A percentile compares a stretch with the other conserved stretches of the same genome.
phyloP scores from a whole-genome alignment of 148 eudicot genomes.

The Arbutus unedo region DNA sequence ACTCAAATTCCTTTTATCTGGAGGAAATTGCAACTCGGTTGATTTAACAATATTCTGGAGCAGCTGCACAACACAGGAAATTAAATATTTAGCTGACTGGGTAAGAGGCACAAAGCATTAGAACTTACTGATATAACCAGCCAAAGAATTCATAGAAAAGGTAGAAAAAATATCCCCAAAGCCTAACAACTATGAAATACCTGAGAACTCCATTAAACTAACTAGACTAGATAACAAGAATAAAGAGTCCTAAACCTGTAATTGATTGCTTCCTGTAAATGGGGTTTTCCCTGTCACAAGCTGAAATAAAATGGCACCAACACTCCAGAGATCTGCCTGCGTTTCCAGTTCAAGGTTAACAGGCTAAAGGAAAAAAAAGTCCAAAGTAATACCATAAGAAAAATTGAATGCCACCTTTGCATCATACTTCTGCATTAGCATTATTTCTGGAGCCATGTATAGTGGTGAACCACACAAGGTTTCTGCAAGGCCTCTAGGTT shows the following conservation, averaged over 20 bases:
- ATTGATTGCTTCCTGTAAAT: slow-evolving; percentile 77
- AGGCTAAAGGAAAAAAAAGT: slow-evolving; percentile 11
- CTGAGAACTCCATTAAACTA: not conserved
- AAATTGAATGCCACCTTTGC: slow-evolving; percentile 70
- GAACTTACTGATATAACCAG: not conserved
- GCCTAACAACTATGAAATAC: not conserved
- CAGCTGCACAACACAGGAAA: slow-evolving; percentile 49
- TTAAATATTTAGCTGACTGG: not conserved
- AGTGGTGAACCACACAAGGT: slow-evolving; percentile 96
- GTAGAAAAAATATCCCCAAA: not conserved
- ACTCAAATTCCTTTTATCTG: slow-evolving; percentile 57
- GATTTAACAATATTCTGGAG: slow-evolving; percentile 83
- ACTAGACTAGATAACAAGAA: not conserved
- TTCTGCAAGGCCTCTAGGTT: slow-evolving; percentile 94
- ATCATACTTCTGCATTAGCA: slow-evolving; percentile 93
- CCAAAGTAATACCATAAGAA: not conserved
- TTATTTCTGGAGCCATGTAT: slow-evolving; percentile 99
- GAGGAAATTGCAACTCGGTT: slow-evolving; percentile 73
- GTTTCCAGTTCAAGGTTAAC: slow-evolving; percentile 34
- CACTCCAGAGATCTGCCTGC: slow-evolving; percentile 99
- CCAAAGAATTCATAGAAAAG: slow-evolving; percentile 1
- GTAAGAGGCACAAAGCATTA: slow-evolving; percentile 5
- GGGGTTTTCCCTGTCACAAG: slow-evolving; percentile 91
- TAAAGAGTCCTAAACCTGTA: slow-evolving; percentile 49
- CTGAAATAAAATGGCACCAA: slow-evolving; percentile 89